phyloP scores from a whole-genome alignment of 2,329 filamentous ascomycete genomes.

The Penicillium vulpinum region DNA sequence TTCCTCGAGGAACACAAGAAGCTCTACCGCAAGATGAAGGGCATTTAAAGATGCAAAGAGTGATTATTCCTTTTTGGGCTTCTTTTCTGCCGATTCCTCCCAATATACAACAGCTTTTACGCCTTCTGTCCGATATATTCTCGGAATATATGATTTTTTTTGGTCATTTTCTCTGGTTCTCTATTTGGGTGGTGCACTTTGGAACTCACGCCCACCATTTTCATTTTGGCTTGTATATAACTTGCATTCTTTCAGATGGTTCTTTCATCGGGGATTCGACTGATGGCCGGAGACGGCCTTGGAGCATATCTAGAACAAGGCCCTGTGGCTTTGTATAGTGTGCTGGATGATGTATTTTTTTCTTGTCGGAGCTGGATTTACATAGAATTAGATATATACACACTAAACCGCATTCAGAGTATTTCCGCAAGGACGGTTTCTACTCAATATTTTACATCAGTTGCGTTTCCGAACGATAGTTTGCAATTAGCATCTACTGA shows the following conservation, averaged over 20 bases:
- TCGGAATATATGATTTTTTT: conserved; percentile 16
- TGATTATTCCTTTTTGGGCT: conserved; percentile 1
- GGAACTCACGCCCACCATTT: conserved; percentile 10
- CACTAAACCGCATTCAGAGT: conserved; percentile 16
- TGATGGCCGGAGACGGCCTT: not conserved
- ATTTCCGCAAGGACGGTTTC: conserved; percentile 16
- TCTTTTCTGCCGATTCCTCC: not conserved
- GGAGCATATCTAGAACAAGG: not conserved
- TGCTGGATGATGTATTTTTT: conserved; percentile 13
- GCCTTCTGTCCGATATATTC: conserved; percentile 10
- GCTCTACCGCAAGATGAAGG: conserved; percentile 53
- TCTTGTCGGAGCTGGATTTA: conserved; percentile 7
- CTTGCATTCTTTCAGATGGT: conserved; percentile 21
- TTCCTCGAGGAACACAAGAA: conserved; percentile 70
- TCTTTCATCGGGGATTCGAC: conserved; percentile 1
- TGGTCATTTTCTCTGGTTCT: conserved; percentile 10
- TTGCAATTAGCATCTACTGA: not conserved
- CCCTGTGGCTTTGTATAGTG: conserved; percentile 8
- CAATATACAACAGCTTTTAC: conserved; percentile 5
- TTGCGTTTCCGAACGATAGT: not conserved
- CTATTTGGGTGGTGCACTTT: conserved; percentile 17
- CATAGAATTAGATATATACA: conserved; percentile 29
- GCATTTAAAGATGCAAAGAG: conserved; percentile 40
- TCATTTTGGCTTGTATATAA: conserved; percentile 24
- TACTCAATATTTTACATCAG: not conserved